Base-by-base conservation (phyloP, 1,139 yeast genomes). In the Hemisphaericaspora xylofermentans region DNA sequence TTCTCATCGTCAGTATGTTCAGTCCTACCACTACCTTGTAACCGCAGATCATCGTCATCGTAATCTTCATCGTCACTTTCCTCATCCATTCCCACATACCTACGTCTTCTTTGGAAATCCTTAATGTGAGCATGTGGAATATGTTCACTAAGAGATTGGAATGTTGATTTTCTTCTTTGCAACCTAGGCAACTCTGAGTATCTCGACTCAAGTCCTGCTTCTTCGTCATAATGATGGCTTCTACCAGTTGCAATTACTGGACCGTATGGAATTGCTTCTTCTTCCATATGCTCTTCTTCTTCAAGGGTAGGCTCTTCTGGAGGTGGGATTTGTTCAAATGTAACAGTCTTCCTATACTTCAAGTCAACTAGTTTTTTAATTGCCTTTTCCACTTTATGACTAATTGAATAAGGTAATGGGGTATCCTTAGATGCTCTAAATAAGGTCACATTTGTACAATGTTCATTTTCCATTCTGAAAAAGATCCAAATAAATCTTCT, bases 381-480 rank as follows among this genome's bases (percentile, higher is more conserved):
- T 2, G 78, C 76, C 24, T 48, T 50, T 44, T 71, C 74, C 14
- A 70, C 73, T 34, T 55, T 59, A 1, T 46, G 40, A 2, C 69
- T 56, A 0, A 79, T 64, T 0, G 82, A 76, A 52, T 88, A 91
- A 0, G 98, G 98, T 41, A 93, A 66, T 4, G 94, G 88, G 4
- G 88, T 69, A 48, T 91, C 96, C 46, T 93, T 79, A 4, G 94
- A 84, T 0, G 97, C 97, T 49, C 95, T 75, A 61, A 84, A 87
- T 36, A 88, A 67, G 40, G 78, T 80, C 10, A 89, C 96, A 58
- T 93, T 93, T 1, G 96, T 84, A 35, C 89, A 82, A 63, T 94
- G 98, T 63, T 93, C 98, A 61, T 93, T 93, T 56, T 93, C 98
- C 76, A 93, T 86, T 66, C 98, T 82, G 67, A 93, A 84, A 43